Conservation (phyloP, 2,329 filamentous ascomycete genomes). For the Ophiocordyceps camponoti-saundersi region DNA sequence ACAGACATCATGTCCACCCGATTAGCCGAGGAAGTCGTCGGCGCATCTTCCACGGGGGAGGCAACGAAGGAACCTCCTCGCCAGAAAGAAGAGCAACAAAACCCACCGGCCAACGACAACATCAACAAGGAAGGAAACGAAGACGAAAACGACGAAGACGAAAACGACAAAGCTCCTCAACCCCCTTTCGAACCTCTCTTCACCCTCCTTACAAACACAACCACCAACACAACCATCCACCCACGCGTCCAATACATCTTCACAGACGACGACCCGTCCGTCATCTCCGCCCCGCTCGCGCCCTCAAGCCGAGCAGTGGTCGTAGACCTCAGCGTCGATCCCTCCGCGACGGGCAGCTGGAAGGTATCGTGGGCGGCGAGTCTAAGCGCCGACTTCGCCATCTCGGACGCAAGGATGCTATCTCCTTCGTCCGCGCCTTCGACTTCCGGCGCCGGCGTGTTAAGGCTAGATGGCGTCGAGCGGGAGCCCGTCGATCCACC, state of each 20-base stretch:
- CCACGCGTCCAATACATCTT: constrained; percentile 87
- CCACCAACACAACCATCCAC: constrained; percentile 61
- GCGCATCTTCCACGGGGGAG: neutral
- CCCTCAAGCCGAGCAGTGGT: constrained; percentile 30
- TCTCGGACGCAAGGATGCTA: constrained; percentile 30
- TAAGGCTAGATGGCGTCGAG: constrained; percentile 20
- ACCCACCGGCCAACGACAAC: neutral
- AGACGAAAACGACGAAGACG: neutral
- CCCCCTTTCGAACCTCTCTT: constrained; percentile 64
- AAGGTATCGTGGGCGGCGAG: constrained; percentile 53
- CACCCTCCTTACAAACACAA: constrained; percentile 61
- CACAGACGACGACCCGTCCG: constrained; percentile 71
- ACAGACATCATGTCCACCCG: neutral
- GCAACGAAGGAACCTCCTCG: neutral
- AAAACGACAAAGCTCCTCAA: constrained; percentile 1
- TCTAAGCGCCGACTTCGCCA: constrained; percentile 56
- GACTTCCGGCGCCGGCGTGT: constrained; percentile 10
- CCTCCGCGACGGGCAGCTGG: constrained; percentile 24
- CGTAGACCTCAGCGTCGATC: constrained; percentile 32
- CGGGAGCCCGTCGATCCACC: constrained; percentile 15
- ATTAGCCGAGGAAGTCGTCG: neutral
- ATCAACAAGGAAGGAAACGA: neutral
- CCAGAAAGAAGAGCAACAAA: neutral
- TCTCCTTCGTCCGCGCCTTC: constrained; percentile 9
- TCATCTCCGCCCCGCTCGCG: constrained; percentile 46